Evolutionary conservation across 2,329 filamentous ascomycete species (phyloP), one percentile per base, ranked within the genome.

Genomic region (Triangularia verruculosa): DNA sequence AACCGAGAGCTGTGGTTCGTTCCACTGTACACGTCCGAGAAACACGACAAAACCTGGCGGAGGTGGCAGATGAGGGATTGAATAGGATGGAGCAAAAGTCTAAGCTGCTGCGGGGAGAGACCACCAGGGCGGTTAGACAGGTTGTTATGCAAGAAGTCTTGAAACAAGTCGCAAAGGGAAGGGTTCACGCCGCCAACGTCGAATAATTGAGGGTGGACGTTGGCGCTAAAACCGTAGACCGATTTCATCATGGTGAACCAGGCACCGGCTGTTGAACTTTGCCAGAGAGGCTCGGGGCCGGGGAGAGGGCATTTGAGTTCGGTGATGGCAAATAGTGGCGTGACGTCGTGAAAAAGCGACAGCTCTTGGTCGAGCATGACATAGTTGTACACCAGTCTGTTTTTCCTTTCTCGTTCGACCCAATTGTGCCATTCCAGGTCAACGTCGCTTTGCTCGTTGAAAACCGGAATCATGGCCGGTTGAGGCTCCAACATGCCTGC

Each of bases 291-390:
- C 67, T 91, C 87, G 1, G 86, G 74, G 3, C 77, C 77, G 3
- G 89, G 89, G 71, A 91, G 83, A 3, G 88, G 86, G 51, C 86
- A 84, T 22, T 82, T 81, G 56, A 90, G 82, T 63, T 91, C 87
- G 28, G 83, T 87, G 61, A 89, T 83, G 13, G 86, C 84, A 62
- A 91, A 83, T 30, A 89, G 76, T 0, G 87, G 85, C 1, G 81
- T 79, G 0, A 81, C 84, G 70, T 90, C 87, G 67, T 89, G 82
- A 75, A 89, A 89, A 8, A 90, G 77, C 56, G 86, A 85, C 61
- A 90, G 77, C 74, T 92, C 89, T 70, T 91, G 88, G 71, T 92
- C 89, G 24, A 89, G 82, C 84, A 90, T 89, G 20, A 89, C 85
- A 86, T 88, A 91, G 61, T 88, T 89, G 75, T 91, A 90, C n/a